Evolutionary conservation across 257 asterid genomes (phyloP), one percentile per base, ranked within the genome.

Genomic region (Nicotiana undulata): DNA sequence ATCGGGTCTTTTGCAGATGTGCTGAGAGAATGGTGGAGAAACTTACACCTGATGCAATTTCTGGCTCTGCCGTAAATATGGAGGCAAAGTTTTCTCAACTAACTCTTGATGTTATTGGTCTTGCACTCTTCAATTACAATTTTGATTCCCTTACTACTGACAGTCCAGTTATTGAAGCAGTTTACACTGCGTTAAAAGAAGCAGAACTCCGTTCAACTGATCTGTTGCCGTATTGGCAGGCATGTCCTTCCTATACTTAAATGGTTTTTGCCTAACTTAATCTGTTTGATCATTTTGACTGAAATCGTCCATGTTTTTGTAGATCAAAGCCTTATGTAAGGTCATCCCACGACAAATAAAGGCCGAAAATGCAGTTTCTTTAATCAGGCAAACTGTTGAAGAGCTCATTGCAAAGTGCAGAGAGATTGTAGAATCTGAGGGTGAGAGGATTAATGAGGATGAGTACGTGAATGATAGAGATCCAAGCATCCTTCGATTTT

Each of bases 141-240:
- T 95, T 95, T 65, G 99, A 95, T 85, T 89, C 99, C 81, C 97
- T 95, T 40, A 90, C 87, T 26, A 20, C 97, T 75, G 92, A 93
- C 82, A 95, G 95, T 83, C 97, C 97, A 29, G 97, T 95, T 79
- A 95, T 95, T 77, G 99, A 91, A 75, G 98, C 98, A 24, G 99
- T 95, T 83, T 95, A 95, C 83, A 95, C 96, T 64, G 97, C 98
- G 29, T 24, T 95, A 83, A 95, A 95, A 87, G 99, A 95, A 87
- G 98, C 98, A 18, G 98, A 93, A 86, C 84, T 90, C 56, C 96
- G 99, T 6, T 88, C 99, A 12, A 93, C 98, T 76, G 97, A 95
- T 89, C 59, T 95, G 26, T 89, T 95, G 85, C 99, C 98, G 31
- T 95, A 93, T 79, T 95, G 99, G 99, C 92, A 95, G 98, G 98